Evolutionary conservation across 768 basidiomycete species (phyloP).

Genomic region (Boletus vermiculosoides): DNA sequence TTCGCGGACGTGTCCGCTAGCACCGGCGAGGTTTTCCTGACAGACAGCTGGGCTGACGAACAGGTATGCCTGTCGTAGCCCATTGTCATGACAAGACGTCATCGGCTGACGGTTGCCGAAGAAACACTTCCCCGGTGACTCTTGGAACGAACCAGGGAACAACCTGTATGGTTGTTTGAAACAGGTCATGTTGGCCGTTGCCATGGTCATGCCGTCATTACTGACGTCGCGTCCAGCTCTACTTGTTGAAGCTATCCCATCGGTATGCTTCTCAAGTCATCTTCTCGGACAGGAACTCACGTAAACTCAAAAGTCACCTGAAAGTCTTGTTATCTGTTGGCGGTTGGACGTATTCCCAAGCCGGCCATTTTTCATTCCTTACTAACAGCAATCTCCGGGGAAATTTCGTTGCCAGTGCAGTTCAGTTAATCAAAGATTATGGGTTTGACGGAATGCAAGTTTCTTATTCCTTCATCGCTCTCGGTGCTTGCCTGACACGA

Average conservation of each 20-base stretch:
- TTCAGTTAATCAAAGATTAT: slow-evolving; percentile 67
- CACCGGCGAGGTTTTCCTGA: slow-evolving; percentile 62
- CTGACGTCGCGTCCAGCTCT: slow-evolving; percentile 28
- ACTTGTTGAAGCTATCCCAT: slow-evolving; percentile 58
- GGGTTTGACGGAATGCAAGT: slow-evolving; percentile 77
- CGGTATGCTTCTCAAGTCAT: slow-evolving; percentile 29
- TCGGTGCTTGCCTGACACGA: neutral
- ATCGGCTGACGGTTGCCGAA: slow-evolving; percentile 26
- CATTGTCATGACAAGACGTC: neutral
- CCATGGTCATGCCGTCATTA: neutral
- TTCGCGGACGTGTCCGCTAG: slow-evolving; percentile 71
- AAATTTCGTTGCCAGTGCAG: slow-evolving; percentile 59
- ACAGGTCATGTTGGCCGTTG: slow-evolving; percentile 46
- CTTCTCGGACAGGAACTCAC: neutral
- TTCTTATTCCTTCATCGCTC: no score
- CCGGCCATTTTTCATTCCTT: slow-evolving; percentile 66
- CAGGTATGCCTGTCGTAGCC: slow-evolving; percentile 38
- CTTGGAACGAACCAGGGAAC: slow-evolving; percentile 71
- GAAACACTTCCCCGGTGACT: slow-evolving; percentile 73
- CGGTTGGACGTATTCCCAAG: slow-evolving; percentile 71
- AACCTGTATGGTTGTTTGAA: slow-evolving; percentile 83
- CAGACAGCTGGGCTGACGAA: slow-evolving; percentile 74
- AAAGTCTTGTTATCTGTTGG: slow-evolving; percentile 55
- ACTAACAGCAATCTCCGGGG: slow-evolving; percentile 47
- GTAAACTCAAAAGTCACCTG: slow-evolving; percentile 35